These are phyloP conservation scores for Acanthamoeba culbertsoni DNA, from an alignment of 208 protist species.

Conservation along the genomic window DNA sequence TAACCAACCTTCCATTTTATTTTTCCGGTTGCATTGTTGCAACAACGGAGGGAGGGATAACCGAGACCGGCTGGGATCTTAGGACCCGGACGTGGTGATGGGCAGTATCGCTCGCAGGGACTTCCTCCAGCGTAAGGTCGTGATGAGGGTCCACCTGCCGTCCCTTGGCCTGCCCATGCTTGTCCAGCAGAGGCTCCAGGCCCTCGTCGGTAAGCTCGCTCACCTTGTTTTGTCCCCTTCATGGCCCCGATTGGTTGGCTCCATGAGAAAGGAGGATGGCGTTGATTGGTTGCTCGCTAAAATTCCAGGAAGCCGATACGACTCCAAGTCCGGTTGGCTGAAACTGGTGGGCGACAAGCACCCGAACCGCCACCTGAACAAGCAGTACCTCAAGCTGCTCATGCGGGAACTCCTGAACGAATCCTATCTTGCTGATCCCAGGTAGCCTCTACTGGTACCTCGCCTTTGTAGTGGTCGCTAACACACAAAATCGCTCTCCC, in stretches of 20 bases:
- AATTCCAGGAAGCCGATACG: neutral
- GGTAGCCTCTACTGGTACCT: neutral
- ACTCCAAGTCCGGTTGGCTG: neutral
- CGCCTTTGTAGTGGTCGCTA: too few relatives aligned
- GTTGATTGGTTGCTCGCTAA: neutral
- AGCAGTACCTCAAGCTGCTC: slow-evolving; percentile 8
- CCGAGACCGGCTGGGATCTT: too few relatives aligned
- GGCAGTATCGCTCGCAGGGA: slow-evolving; percentile 24
- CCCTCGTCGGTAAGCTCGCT: neutral
- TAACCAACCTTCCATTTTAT: neutral
- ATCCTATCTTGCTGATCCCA: slow-evolving; percentile 4
- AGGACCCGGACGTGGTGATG: slow-evolving; percentile 37
- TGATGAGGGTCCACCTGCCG: neutral
- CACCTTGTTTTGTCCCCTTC: neutral
- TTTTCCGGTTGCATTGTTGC: neutral
- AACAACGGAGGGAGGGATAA: too few relatives aligned
- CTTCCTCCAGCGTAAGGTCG: slow-evolving; percentile 36
- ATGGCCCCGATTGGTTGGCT: too few relatives aligned
- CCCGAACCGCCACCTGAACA: slow-evolving; percentile 11
- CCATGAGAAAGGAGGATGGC: too few relatives aligned
- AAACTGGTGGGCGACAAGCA: slow-evolving; percentile 51
- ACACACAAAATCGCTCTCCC: too few relatives aligned
- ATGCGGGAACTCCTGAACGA: slow-evolving; percentile 24
- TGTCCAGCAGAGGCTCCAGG: neutral
- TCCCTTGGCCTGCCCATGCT: neutral